Conservation (phyloP, 1,284 basidiomycete genomes). For the Heterobasidion parviporum region DNA sequence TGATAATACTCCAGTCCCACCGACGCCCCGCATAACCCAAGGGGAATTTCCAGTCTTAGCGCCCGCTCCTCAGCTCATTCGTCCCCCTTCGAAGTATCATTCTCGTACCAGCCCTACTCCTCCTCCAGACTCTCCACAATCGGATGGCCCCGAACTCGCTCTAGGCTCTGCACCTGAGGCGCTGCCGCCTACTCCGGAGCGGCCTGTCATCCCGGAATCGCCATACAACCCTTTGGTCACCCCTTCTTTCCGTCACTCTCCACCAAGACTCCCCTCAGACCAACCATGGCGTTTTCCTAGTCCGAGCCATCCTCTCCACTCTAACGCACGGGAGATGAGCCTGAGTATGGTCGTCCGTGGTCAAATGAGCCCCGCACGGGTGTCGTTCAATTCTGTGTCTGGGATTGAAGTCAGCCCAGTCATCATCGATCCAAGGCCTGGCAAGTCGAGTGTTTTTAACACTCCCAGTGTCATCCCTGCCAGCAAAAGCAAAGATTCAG, state of each 20-base stretch:
- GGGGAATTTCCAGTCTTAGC: constrained; percentile 6
- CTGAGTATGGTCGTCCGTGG: constrained; percentile 47
- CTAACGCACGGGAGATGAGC: constrained; percentile 51
- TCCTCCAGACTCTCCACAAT: constrained; percentile 11
- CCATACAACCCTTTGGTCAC: constrained; percentile 66
- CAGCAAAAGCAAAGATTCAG: constrained; percentile 11
- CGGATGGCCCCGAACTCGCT: constrained; percentile 7
- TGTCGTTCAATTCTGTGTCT: constrained; percentile 14
- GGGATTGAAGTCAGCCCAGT: constrained; percentile 24
- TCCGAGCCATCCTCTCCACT: constrained; percentile 62
- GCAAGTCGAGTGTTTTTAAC: constrained; percentile 22
- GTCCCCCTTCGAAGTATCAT: constrained; percentile 3
- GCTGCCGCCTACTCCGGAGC: constrained; percentile 14
- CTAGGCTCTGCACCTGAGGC: constrained; percentile 1
- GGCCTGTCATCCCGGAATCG: constrained; percentile 42
- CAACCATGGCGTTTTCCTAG: constrained; percentile 73
- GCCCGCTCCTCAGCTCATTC: constrained; percentile 6
- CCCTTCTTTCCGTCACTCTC: constrained; percentile 67
- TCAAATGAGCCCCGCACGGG: constrained; percentile 29
- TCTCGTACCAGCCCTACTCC: constrained; percentile 11
- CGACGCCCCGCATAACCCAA: constrained; percentile 10
- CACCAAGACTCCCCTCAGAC: constrained; percentile 57
- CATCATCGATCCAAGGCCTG: constrained; percentile 20
- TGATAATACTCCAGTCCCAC: constrained; percentile 4
- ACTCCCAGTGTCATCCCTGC: constrained; percentile 16